A percentile compares a stretch with the other conserved stretches of the same genome.
phyloP scores from a whole-genome alignment of 1,284 basidiomycete genomes.

The Leccinum insolens region DNA sequence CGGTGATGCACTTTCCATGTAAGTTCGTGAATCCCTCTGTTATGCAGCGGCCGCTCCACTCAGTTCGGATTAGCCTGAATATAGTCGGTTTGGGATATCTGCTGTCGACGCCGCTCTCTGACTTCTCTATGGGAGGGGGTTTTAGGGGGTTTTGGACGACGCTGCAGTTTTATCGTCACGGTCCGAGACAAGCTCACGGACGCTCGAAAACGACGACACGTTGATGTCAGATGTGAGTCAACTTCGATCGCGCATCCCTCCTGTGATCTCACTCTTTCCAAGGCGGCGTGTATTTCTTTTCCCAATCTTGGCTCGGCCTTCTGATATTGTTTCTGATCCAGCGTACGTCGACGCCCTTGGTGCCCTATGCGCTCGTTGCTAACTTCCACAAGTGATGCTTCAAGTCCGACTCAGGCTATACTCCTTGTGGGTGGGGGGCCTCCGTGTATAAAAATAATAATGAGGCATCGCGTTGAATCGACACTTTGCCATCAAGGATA shows the following conservation, averaged over 20 bases:
- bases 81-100: constrained; percentile 5
- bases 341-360: not conserved
- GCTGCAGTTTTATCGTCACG: not conserved
- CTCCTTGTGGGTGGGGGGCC: not conserved
- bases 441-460: no score
- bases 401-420: constrained; percentile 1
- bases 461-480: no score
- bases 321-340: constrained; percentile 1
- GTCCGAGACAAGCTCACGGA: not conserved
- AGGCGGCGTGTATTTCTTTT: not conserved
- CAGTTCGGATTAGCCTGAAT: constrained; percentile 11
- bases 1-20: no score
- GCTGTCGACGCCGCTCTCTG: not conserved
- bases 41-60: not conserved
- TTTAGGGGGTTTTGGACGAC: not conserved
- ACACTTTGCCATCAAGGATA: no score
- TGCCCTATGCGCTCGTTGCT: not conserved
- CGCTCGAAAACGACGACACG: not conserved
- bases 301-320: not conserved
- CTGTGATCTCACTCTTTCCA: not conserved
- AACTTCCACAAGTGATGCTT: constrained; percentile 1
- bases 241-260: not conserved
- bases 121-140: not conserved
- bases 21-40: no score
- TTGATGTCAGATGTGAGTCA: not conserved